Conservation (phyloP, 768 basidiomycete species). For the Phallus indusiatus region DNA sequence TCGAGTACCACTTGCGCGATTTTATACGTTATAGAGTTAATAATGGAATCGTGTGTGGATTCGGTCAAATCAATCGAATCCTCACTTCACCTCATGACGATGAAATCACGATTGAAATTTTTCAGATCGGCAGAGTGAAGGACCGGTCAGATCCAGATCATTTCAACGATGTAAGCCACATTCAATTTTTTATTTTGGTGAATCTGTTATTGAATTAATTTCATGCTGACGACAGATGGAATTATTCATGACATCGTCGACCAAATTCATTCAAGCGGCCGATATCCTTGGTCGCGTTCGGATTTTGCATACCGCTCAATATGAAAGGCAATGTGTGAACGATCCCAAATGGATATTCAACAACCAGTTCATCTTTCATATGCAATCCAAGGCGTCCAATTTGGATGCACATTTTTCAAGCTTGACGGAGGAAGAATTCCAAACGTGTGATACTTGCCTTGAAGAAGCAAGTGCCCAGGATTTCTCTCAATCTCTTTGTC, state of each 20-base stretch:
- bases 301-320: neutral
- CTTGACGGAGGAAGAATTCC: neutral
- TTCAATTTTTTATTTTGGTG: neutral
- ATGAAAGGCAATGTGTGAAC: neutral
- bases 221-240: neutral
- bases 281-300: conserved; percentile 1
- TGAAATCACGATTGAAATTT: neutral
- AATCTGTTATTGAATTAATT: neutral
- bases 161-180: neutral
- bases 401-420: neutral
- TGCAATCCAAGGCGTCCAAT: neutral
- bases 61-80: conserved; percentile 1
- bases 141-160: neutral
- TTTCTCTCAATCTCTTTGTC: neutral
- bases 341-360: neutral
- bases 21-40: conserved; percentile 6
- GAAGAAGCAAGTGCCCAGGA: neutral
- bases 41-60: neutral
- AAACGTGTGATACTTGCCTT: neutral
- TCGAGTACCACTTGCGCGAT: conserved; percentile 1
- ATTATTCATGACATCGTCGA: neutral
- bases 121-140: neutral
- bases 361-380: neutral
- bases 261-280: neutral
- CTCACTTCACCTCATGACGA: neutral